Conservation (phyloP, 148 eudicot species). For the Nepenthes gracilis region DNA sequence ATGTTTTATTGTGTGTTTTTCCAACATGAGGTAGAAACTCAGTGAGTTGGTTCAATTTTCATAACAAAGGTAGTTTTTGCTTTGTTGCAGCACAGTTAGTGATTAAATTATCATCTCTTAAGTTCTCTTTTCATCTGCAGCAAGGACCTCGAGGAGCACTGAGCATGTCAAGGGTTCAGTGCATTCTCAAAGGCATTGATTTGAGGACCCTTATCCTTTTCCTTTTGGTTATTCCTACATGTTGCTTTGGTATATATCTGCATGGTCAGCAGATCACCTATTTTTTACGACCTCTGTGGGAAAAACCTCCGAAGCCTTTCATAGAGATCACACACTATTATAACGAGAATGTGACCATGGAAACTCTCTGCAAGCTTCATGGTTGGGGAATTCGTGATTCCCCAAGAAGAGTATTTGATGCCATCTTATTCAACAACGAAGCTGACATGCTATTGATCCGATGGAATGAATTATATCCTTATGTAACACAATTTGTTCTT, state of each 20-base stretch:
- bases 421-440: constrained; percentile 51
- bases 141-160: constrained; percentile 17
- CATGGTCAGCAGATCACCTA: constrained; percentile 50
- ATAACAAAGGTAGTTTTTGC: not conserved
- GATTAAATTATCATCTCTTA: no score
- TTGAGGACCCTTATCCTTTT: constrained; percentile 16
- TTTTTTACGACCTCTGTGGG: constrained; percentile 47
- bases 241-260: constrained; percentile 21
- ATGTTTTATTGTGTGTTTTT: not conserved
- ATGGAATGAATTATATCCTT: constrained; percentile 55
- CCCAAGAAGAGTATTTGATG: constrained; percentile 55
- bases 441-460: constrained; percentile 46
- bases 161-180: constrained; percentile 30
- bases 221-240: constrained; percentile 24
- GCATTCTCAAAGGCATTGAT: constrained; percentile 29
- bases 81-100: not conserved
- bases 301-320: constrained; percentile 48
- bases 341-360: constrained; percentile 34
- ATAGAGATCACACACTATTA: constrained; percentile 35
- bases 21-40: not conserved
- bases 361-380: constrained; percentile 46
- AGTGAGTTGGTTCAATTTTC: not conserved
- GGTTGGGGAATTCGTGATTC: constrained; percentile 46
- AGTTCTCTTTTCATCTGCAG: constrained; percentile 5
- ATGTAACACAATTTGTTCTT: constrained; percentile 44